Conservation (phyloP, 805 yeast genomes). For the Suhomyces canberraensis region DNA sequence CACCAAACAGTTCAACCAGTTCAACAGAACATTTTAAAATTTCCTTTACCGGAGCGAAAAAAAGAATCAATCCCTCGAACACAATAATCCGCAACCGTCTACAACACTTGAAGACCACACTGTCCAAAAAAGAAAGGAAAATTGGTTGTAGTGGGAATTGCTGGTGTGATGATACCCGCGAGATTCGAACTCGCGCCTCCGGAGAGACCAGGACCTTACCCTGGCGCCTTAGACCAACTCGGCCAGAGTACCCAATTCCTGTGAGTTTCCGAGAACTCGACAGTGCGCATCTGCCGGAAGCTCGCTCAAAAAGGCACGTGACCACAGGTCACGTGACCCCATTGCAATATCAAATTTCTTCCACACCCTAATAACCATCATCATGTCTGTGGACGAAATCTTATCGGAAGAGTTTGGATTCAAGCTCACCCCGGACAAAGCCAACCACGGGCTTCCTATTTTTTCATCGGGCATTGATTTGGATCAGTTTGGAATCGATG, state of each 20-base stretch:
- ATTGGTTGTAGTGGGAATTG: constrained; percentile 26
- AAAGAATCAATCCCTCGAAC: too few relatives aligned
- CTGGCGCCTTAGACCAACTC: constrained; percentile 46
- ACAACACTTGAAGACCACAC: too few relatives aligned
- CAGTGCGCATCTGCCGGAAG: too few relatives aligned
- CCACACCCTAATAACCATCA: not conserved
- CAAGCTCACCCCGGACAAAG: constrained; percentile 30
- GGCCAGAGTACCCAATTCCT: constrained; percentile 43
- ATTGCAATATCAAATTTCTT: too few relatives aligned
- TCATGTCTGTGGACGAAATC: constrained; percentile 14
- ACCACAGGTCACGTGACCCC: too few relatives aligned
- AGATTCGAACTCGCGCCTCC: constrained; percentile 47
- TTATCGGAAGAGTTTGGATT: constrained; percentile 45
- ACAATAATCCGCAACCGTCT: too few relatives aligned
- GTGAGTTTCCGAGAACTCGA: too few relatives aligned
- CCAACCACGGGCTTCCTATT: constrained; percentile 26
- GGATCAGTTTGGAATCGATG: constrained; percentile 8
- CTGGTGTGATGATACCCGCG: constrained; percentile 41
- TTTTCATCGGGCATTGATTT: constrained; percentile 29
- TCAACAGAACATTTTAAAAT: too few relatives aligned
- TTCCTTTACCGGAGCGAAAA: too few relatives aligned
- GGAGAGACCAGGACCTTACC: constrained; percentile 46
- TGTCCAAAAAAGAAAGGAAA: constrained; percentile 15
- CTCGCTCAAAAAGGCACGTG: too few relatives aligned
- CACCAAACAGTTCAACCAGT: too few relatives aligned